Percentiles rank a stretch among this genome's conserved stretches.
phyloP scores from a whole-genome alignment of 2,329 filamentous ascomycete genomes.

The Paecilomyces sp. region DNA sequence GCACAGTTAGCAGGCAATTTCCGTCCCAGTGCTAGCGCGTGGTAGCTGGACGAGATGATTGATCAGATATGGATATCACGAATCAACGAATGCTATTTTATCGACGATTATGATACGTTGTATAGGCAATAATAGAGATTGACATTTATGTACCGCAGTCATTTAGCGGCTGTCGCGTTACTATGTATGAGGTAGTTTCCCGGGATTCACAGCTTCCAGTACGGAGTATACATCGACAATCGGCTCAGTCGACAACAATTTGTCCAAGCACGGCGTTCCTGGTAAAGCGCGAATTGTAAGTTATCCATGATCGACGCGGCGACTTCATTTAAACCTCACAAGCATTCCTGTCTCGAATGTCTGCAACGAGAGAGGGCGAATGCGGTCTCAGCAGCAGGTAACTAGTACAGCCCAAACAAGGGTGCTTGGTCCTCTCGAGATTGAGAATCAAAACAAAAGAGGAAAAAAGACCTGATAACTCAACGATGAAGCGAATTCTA shows the following conservation, averaged over 20 bases:
- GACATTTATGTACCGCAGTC: neutral
- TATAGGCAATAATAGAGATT: neutral
- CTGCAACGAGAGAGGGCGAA: neutral
- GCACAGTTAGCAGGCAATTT: neutral
- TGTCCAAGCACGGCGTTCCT: neutral
- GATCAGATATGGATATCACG: neutral
- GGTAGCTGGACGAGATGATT: neutral
- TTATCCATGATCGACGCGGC: neutral
- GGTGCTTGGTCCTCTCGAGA: neutral
- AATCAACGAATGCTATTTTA: neutral
- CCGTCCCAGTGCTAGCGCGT: neutral
- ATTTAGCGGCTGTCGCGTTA: too few species aligned
- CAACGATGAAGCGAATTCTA: neutral
- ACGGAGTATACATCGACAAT: neutral
- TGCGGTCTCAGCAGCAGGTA: neutral
- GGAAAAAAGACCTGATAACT: neutral
- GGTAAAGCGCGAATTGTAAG: neutral
- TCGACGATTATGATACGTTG: neutral
- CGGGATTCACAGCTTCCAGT: neutral
- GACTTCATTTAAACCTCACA: neutral
- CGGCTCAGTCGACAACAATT: neutral
- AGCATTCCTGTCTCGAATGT: neutral
- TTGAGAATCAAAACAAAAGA: neutral
- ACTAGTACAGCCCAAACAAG: neutral
- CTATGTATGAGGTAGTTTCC: neutral